Percentiles rank a stretch among this genome's conserved stretches.
Evolutionary conservation across 371 early-diverging fungal species (phyloP).

Genomic region (Actinomortierella ambigua): DNA sequence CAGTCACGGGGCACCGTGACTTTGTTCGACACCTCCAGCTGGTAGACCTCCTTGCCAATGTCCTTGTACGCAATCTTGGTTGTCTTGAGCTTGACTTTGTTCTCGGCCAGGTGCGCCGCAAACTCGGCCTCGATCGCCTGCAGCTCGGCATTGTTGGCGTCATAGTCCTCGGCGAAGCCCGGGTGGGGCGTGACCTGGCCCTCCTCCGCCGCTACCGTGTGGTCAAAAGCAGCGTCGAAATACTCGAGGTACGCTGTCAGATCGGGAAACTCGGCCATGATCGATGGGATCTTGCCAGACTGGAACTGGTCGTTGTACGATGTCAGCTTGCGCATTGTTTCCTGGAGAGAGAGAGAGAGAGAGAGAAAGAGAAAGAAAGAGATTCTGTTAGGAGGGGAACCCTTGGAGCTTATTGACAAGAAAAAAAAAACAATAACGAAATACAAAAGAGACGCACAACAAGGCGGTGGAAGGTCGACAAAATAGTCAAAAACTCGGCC

Average conservation of each 20-base stretch:
- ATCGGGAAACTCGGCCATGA: constrained; percentile 54
- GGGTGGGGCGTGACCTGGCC: constrained; percentile 74
- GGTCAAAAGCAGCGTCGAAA: constrained; percentile 77
- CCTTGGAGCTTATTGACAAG: too few relatives aligned
- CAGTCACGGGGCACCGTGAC: constrained; percentile 83
- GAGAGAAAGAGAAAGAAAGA: background rate
- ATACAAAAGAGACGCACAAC: constrained; percentile 47
- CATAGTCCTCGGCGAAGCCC: constrained; percentile 82
- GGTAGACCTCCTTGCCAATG: constrained; percentile 95
- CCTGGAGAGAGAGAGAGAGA: constrained; percentile 20
- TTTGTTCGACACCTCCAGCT: constrained; percentile 87
- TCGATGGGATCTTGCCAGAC: constrained; percentile 44
- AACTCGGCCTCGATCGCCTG: constrained; percentile 67
- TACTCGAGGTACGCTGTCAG: constrained; percentile 59
- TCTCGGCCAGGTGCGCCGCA: constrained; percentile 64
- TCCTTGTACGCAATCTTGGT: constrained; percentile 77
- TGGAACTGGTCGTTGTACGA: constrained; percentile 47
- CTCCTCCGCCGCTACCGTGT: constrained; percentile 64
- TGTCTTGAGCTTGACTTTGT: constrained; percentile 61
- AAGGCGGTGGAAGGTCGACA: constrained; percentile 65
- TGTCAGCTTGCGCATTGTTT: constrained; percentile 45
- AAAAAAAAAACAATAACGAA: too few relatives aligned
- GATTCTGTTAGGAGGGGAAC: too few relatives aligned
- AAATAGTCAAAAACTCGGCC: constrained; percentile 71
- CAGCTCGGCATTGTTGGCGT: constrained; percentile 61